A percentile compares a stretch with the other conserved stretches of the same genome.
phyloP scores from a whole-genome alignment of 768 basidiomycete species.

The Mycena pura region DNA sequence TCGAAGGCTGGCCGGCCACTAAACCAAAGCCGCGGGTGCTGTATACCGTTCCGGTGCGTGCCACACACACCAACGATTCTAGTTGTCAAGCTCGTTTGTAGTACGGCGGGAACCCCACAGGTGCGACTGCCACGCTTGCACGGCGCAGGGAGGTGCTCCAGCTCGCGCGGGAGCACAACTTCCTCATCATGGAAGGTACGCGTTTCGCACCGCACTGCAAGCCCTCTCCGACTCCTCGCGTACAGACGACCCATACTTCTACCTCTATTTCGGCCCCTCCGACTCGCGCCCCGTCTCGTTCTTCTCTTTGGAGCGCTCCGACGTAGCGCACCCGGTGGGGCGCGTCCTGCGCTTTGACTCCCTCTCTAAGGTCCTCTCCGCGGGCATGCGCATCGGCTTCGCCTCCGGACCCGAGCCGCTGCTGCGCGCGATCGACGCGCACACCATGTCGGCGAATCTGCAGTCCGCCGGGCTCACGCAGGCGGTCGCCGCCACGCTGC shows the following conservation, averaged over 20 bases:
- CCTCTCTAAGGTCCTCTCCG: constrained; percentile 81
- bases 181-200: constrained; percentile 86
- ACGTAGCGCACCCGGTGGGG: constrained; percentile 61
- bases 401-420: constrained; percentile 76
- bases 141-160: constrained; percentile 75
- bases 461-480: constrained; percentile 72
- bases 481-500: constrained; percentile 61
- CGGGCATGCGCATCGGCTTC: constrained; percentile 84
- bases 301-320: constrained; percentile 77
- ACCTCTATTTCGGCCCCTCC: constrained; percentile 75
- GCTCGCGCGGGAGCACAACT: constrained; percentile 73
- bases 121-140: constrained; percentile 73
- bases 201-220: constrained; percentile 1
- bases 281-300: constrained; percentile 74
- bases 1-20: constrained; percentile 76
- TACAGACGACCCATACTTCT: constrained; percentile 82
- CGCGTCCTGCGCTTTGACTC: constrained; percentile 90
- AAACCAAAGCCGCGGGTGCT: constrained; percentile 79
- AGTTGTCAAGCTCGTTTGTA: constrained; percentile 39
- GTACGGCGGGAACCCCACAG: constrained; percentile 90
- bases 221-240: constrained; percentile 2
- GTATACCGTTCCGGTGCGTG: constrained; percentile 78
- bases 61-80: not conserved
- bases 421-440: constrained; percentile 60
- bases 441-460: constrained; percentile 74